phyloP scores from a whole-genome alignment of 2,329 filamentous ascomycete species.

The Chalaropsis ovoidea region DNA sequence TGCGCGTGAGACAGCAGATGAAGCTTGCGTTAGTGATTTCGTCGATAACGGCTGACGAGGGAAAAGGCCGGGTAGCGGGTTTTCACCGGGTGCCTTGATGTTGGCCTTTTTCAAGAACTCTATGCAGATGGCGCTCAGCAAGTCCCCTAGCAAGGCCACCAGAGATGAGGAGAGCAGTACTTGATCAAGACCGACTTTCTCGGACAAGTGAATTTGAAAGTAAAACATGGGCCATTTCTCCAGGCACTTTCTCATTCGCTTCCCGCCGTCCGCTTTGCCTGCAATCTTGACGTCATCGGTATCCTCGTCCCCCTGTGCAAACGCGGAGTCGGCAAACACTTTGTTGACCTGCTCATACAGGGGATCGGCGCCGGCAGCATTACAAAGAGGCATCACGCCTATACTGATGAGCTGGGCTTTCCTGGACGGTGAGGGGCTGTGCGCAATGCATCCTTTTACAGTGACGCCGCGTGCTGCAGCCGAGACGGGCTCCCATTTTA shows the following conservation, averaged over 20 bases:
- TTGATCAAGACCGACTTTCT: slow-evolving; percentile 7
- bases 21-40: slow-evolving; percentile 33
- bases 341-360: slow-evolving; percentile 71
- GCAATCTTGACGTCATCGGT: slow-evolving; percentile 30
- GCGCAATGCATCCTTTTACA: slow-evolving; percentile 61
- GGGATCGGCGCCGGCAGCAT: slow-evolving; percentile 48
- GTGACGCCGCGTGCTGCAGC: slow-evolving; percentile 53
- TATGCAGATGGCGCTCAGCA: slow-evolving; percentile 58
- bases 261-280: slow-evolving; percentile 37
- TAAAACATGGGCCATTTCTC: slow-evolving; percentile 88
- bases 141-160: slow-evolving; percentile 36
- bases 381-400: slow-evolving; percentile 55
- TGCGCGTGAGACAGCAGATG: slow-evolving; percentile 48
- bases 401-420: slow-evolving; percentile 72
- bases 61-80: background rate
- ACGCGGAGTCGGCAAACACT: slow-evolving; percentile 64
- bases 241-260: slow-evolving; percentile 49
- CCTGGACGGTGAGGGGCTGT: slow-evolving; percentile 59
- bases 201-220: slow-evolving; percentile 49
- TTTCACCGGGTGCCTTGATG: background rate
- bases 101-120: slow-evolving; percentile 59
- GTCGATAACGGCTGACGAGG: background rate
- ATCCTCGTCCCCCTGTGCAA: slow-evolving; percentile 51
- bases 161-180: slow-evolving; percentile 10
- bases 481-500: slow-evolving; percentile 59